Conservation (phyloP, 768 basidiomycete genomes). For the Pleurotus sapidus region DNA sequence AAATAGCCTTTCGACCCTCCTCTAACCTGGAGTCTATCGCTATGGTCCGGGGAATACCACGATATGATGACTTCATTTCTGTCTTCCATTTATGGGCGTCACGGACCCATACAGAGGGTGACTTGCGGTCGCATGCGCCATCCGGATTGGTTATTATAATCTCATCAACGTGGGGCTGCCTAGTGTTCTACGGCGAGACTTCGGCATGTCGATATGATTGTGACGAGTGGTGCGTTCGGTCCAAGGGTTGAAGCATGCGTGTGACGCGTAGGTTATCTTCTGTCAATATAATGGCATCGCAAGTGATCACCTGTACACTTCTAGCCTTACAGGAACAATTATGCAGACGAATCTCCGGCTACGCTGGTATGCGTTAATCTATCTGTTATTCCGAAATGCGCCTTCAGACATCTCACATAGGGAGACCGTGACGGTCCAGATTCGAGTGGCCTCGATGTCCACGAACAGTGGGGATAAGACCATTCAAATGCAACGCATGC, state of each 20-base stretch:
- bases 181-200: conserved; percentile 1
- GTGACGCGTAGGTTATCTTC: not conserved
- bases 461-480: conserved; percentile 7
- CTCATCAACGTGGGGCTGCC: conserved; percentile 2
- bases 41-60: conserved; percentile 6
- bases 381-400: conserved; percentile 1
- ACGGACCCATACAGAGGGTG: not conserved
- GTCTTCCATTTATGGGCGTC: not conserved
- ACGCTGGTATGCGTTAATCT: not conserved
- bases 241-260: conserved; percentile 4
- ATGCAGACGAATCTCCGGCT: not conserved
- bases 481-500: not conserved
- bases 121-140: not conserved
- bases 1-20: not conserved
- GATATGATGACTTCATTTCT: not conserved
- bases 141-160: conserved; percentile 4
- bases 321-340: not conserved
- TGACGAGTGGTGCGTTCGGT: not conserved
- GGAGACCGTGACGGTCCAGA: not conserved
- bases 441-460: not conserved
- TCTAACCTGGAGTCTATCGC: not conserved
- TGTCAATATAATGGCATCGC: not conserved
- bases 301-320: not conserved
- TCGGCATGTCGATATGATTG: conserved; percentile 4
- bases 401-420: not conserved